Conservation (phyloP, 306 rosid species). For the Casuarina glauca region DNA sequence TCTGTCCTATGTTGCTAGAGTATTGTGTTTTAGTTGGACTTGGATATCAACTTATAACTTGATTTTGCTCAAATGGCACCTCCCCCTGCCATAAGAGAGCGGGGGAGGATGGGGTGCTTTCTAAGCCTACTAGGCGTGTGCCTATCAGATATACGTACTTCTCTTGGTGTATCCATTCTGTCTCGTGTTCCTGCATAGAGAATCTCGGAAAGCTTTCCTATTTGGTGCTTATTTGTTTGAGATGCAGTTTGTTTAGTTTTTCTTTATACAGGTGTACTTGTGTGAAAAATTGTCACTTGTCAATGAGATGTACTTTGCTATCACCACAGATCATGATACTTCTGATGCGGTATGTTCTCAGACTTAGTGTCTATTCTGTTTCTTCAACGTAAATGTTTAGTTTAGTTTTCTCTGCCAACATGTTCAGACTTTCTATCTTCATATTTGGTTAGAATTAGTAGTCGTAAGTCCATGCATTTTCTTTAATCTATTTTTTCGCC, state of each 20-base stretch:
- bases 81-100: neutral
- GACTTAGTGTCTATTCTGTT: constrained; percentile 18
- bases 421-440: neutral
- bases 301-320: constrained; percentile 98
- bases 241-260: constrained; percentile 25
- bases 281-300: constrained; percentile 84
- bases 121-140: neutral
- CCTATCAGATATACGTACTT: neutral
- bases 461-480: constrained; percentile 4
- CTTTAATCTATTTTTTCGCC: constrained; percentile 20
- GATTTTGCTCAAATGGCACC: neutral
- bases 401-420: constrained; percentile 16
- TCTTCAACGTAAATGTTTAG: constrained; percentile 10
- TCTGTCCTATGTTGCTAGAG: neutral
- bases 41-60: neutral
- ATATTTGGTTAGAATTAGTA: neutral
- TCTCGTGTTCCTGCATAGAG: neutral
- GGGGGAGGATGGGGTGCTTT: neutral
- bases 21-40: neutral
- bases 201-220: neutral
- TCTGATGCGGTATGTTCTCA: constrained; percentile 87
- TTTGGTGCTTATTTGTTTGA: constrained; percentile 8
- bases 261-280: constrained; percentile 69
- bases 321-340: constrained; percentile 78
- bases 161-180: neutral